Evolutionary conservation across 805 yeast species (phyloP), one percentile per base, ranked within the genome.

Genomic region (Spathaspora sp.): DNA sequence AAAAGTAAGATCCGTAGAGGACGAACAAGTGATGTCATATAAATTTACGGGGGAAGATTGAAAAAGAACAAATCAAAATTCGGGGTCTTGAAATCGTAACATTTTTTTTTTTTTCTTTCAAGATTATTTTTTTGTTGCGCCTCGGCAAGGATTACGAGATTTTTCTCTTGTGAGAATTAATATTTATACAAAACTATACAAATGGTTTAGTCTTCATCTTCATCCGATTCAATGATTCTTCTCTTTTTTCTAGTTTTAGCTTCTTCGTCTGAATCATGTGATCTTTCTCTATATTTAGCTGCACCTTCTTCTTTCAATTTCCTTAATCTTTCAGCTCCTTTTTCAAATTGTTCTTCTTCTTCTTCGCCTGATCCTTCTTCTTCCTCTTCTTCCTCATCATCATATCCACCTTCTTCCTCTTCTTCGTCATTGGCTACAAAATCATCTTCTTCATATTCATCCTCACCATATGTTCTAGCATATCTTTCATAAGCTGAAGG

Each of bases 1-100:
- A 93, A 70, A 8, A 92, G 73, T 26, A 92, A 75, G 39, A 90
- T 67, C 59, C 97, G 73, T 16, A 87, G 64, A 1, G 92, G 85
- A 14, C 29, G 26, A 4, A 42, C 26, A 31, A 35, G 40, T 11
- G 40, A 35, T 11, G 17, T 11, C 40, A 35, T 35, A 29, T 10
- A 12, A n/a, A 31, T 31, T 5, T 31, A 31, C 35, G 35, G 26
- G 3, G 26, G n/a, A n/a, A n/a, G n/a, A n/a, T n/a, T n/a, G n/a
- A n/a, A 23, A 23, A 23, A 23, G 26, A 23, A 11, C 40, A 14
- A 35, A 9, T 11, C 5, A 8, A 35, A 35, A 35, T 5, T 35
- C 14, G 40, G 40, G 40, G 40, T 35, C 8, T 18, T 40, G 8
- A 17, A 18, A 40, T 19, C 23, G 42, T 7, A 8, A 40, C 16